A percentile compares a stretch with the other conserved stretches of the same genome.
These are phyloP conservation scores for Flaveria brownii DNA, from an alignment of 129 eudicot genomes.

Conservation along the genomic window DNA sequence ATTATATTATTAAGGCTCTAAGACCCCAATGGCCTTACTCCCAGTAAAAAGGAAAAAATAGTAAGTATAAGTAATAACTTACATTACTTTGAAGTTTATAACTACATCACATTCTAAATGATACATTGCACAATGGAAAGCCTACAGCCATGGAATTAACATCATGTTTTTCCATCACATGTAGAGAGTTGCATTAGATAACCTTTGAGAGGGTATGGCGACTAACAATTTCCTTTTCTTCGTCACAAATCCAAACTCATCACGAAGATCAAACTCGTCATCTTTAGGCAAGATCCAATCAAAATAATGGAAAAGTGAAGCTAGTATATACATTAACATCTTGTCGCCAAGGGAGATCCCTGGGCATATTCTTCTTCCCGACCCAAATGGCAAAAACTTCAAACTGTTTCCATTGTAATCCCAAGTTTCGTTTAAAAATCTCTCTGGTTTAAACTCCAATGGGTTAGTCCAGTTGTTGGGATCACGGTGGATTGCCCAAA, in stretches of 20 bases:
- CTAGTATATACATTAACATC: not conserved
- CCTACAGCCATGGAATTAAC: not conserved
- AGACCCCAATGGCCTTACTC: too few relatives aligned
- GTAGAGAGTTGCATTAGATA: not conserved
- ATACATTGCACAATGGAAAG: not conserved
- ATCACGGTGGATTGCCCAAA: conserved; percentile 16
- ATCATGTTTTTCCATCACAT: not conserved
- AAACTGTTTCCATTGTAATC: not conserved
- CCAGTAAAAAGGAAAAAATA: too few relatives aligned
- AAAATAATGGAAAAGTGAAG: conserved; percentile 5
- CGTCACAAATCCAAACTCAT: conserved; percentile 8
- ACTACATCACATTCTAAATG: not conserved
- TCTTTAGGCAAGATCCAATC: conserved; percentile 3
- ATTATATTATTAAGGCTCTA: too few relatives aligned
- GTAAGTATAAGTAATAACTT: too few relatives aligned
- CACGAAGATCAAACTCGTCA: not conserved
- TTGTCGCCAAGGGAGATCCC: not conserved
- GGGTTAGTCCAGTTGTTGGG: conserved; percentile 8
- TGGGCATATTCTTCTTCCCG: conserved; percentile 9
- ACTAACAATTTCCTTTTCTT: not conserved
- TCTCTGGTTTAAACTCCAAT: conserved; percentile 11
- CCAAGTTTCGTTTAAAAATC: conserved; percentile 5
- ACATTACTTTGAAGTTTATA: too few relatives aligned
- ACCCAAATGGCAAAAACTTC: conserved; percentile 11
- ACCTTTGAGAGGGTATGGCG: conserved; percentile 10